phyloP scores from a whole-genome alignment of 805 yeast genomes.

The Cyberlindnera japonica region DNA sequence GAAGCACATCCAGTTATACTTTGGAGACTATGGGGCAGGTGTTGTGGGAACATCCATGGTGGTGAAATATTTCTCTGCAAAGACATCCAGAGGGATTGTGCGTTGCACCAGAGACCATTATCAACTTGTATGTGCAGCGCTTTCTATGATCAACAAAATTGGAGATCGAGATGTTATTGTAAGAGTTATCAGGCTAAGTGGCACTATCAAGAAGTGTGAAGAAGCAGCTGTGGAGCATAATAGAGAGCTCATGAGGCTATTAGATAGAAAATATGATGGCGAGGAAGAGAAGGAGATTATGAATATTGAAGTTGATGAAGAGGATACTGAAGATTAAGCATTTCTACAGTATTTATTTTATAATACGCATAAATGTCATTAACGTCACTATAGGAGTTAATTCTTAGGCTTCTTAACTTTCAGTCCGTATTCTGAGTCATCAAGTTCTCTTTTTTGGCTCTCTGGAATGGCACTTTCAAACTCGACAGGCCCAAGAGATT shows the following conservation, averaged over 20 bases:
- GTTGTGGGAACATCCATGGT: conserved; percentile 54
- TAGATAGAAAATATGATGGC: conserved; percentile 16
- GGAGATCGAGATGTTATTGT: conserved; percentile 47
- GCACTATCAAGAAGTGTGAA: conserved; percentile 84
- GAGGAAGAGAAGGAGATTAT: conserved; percentile 19
- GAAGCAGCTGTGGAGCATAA: conserved; percentile 56
- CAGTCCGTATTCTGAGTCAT: conserved; percentile 24
- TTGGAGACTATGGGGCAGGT: conserved; percentile 80
- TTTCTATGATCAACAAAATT: conserved; percentile 51
- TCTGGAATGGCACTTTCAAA: conserved; percentile 35
- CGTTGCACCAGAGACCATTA: conserved; percentile 68
- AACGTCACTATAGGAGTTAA: neutral
- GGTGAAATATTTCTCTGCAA: conserved; percentile 75
- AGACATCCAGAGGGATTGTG: conserved; percentile 80
- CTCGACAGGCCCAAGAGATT: conserved; percentile 40
- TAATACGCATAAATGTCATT: neutral
- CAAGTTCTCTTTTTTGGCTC: conserved; percentile 3
- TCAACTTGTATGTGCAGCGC: conserved; percentile 61
- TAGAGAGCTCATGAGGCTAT: conserved; percentile 26
- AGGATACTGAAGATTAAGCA: conserved; percentile 10
- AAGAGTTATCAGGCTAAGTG: conserved; percentile 69
- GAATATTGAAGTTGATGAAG: conserved; percentile 22
- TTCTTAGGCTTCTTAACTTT: conserved; percentile 20
- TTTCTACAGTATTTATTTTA: neutral
- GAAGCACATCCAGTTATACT: conserved; percentile 52